These are phyloP conservation scores for Candida krabiensis DNA, from an alignment of 805 yeast species.

Conservation along the genomic window DNA sequence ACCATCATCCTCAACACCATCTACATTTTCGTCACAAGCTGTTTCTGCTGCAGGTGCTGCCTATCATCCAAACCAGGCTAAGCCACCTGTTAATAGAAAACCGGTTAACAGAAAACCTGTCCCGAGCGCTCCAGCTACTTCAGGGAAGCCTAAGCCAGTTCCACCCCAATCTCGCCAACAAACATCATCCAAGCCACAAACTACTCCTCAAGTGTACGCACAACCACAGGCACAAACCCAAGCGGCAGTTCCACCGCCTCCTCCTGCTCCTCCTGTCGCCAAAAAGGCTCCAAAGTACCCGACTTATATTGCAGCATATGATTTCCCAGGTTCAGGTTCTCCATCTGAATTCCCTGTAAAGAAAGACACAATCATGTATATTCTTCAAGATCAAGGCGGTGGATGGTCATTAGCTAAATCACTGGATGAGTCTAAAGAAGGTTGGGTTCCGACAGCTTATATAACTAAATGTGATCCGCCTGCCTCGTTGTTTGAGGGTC, in stretches of 20 bases:
- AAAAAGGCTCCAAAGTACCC: conserved; percentile 65
- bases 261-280: conserved; percentile 79
- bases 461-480: conserved; percentile 61
- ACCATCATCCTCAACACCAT: conserved; percentile 30
- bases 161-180: conserved; percentile 22
- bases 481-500: conserved; percentile 28
- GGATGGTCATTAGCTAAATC: conserved; percentile 94
- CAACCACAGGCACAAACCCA: conserved; percentile 9
- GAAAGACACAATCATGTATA: conserved; percentile 73
- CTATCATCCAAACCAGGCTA: conserved; percentile 35
- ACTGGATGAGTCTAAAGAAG: conserved; percentile 74
- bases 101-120: conserved; percentile 30
- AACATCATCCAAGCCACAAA: conserved; percentile 9
- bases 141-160: conserved; percentile 22
- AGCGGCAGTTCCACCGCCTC: conserved; percentile 43
- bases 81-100: conserved; percentile 29
- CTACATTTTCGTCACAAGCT: conserved; percentile 16
- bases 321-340: conserved; percentile 82
- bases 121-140: conserved; percentile 23
- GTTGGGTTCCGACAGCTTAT: conserved; percentile 98
- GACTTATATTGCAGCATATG: conserved; percentile 81
- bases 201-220: conserved; percentile 7
- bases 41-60: conserved; percentile 40
- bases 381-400: conserved; percentile 71
- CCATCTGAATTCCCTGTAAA: conserved; percentile 77